Conservation (phyloP, 371 early-diverging fungal genomes). For the Mycotypha africana region DNA sequence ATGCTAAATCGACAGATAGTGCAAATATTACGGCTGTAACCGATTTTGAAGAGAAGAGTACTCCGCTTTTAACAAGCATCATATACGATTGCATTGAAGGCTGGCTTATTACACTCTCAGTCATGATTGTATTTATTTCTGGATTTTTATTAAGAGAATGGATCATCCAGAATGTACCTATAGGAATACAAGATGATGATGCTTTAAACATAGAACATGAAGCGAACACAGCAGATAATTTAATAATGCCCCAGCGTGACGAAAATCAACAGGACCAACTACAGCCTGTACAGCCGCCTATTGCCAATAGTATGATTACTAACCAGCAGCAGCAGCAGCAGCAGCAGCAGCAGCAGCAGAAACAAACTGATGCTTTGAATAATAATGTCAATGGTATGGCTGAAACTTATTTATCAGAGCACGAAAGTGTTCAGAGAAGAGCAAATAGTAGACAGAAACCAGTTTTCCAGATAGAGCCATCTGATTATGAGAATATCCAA, state of each 20-base stretch:
- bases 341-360: no score
- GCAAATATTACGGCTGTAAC: not conserved
- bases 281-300: not conserved
- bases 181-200: not conserved
- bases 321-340: no score
- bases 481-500: conserved; percentile 10
- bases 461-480: not conserved
- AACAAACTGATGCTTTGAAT: no score
- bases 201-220: conserved; percentile 15
- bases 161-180: conserved; percentile 71
- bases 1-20: no score
- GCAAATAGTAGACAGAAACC: not conserved
- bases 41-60: conserved; percentile 23
- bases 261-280: not conserved
- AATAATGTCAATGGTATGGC: no score
- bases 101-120: conserved; percentile 66
- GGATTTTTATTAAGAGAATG: conserved; percentile 80
- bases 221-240: conserved; percentile 30
- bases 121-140: conserved; percentile 68
- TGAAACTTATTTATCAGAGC: not conserved
- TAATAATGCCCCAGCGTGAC: not conserved
- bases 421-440: not conserved
- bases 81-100: conserved; percentile 83
- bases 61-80: no score
- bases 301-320: no score